Percentiles rank a stretch among this genome's conserved stretches.
Conservation (phyloP, 2,329 filamentous ascomycete species). For the Ilyonectria destructans region DNA sequence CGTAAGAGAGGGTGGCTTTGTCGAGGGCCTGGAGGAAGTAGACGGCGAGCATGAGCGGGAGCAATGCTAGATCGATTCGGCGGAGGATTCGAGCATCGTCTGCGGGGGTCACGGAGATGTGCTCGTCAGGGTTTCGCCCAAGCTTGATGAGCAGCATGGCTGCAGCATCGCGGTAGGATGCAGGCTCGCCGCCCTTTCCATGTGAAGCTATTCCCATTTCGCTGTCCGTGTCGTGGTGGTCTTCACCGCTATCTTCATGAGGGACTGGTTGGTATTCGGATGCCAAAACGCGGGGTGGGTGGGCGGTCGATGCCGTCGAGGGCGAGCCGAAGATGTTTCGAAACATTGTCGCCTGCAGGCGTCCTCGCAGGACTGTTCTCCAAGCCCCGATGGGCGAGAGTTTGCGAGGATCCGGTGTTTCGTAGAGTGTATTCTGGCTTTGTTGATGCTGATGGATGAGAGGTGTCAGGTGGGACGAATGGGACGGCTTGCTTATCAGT, state of each 20-base stretch:
- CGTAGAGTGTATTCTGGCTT: constrained; percentile 5
- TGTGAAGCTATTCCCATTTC: constrained; percentile 18
- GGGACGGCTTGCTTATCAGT: neutral
- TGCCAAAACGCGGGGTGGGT: constrained; percentile 20
- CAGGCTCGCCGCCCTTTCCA: constrained; percentile 4
- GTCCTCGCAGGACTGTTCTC: constrained; percentile 31
- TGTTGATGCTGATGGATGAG: constrained; percentile 6
- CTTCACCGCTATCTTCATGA: constrained; percentile 39
- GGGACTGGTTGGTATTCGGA: constrained; percentile 47
- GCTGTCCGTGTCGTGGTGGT: constrained; percentile 18
- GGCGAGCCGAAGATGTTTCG: constrained; percentile 35
- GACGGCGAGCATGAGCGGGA: constrained; percentile 68
- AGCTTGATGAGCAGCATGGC: constrained; percentile 62
- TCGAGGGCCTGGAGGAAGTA: constrained; percentile 77
- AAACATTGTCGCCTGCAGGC: constrained; percentile 35
- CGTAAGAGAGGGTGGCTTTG: constrained; percentile 75
- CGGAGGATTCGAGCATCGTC: constrained; percentile 56
- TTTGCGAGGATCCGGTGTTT: constrained; percentile 20
- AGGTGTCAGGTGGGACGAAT: neutral
- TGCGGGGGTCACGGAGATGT: constrained; percentile 52
- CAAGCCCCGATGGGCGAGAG: constrained; percentile 32
- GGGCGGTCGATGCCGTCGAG: constrained; percentile 15
- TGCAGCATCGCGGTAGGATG: constrained; percentile 58
- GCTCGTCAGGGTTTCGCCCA: constrained; percentile 55
- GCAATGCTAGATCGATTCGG: constrained; percentile 59